phyloP scores from a whole-genome alignment of 305 asterid species.

The Plantago lanceolata region DNA sequence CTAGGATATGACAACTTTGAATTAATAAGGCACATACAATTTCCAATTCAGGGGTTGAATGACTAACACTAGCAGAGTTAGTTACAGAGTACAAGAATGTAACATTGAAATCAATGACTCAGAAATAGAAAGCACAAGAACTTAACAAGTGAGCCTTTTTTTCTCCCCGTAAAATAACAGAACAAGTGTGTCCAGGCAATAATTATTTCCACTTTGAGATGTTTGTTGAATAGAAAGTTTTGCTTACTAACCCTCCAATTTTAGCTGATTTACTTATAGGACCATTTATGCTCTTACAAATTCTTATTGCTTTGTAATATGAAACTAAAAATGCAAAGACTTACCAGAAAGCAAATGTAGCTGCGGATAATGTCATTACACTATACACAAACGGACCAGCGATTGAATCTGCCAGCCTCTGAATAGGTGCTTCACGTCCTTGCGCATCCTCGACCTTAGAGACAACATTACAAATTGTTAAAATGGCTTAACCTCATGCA shows the following conservation, averaged over 20 bases:
- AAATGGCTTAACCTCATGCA: neutral
- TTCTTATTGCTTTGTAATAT: neutral
- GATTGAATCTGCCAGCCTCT: slow-evolving; percentile 95
- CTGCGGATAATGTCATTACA: slow-evolving; percentile 90
- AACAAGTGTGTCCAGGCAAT: no score
- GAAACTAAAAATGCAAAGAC: slow-evolving; percentile 24
- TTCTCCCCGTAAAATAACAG: no score
- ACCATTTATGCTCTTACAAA: slow-evolving; percentile 14
- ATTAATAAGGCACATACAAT: neutral
- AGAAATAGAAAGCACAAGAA: no score
- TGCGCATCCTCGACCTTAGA: slow-evolving; percentile 97
- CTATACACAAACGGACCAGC: slow-evolving; percentile 97
- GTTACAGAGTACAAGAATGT: neutral
- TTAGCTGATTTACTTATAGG: neutral
- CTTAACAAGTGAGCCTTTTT: neutral
- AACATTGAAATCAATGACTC: no score
- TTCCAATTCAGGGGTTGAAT: neutral
- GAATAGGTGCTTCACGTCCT: slow-evolving; percentile 99
- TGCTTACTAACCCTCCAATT: slow-evolving; percentile 1
- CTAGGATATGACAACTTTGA: neutral
- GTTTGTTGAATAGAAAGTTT: neutral
- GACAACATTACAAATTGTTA: slow-evolving; percentile 10
- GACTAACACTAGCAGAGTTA: no score
- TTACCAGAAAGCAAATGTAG: slow-evolving; percentile 94
- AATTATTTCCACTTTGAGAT: neutral